These are phyloP conservation scores for Trichoderma harzianum DNA, from an alignment of 2,329 filamentous ascomycete genomes.

Conservation along the genomic window DNA sequence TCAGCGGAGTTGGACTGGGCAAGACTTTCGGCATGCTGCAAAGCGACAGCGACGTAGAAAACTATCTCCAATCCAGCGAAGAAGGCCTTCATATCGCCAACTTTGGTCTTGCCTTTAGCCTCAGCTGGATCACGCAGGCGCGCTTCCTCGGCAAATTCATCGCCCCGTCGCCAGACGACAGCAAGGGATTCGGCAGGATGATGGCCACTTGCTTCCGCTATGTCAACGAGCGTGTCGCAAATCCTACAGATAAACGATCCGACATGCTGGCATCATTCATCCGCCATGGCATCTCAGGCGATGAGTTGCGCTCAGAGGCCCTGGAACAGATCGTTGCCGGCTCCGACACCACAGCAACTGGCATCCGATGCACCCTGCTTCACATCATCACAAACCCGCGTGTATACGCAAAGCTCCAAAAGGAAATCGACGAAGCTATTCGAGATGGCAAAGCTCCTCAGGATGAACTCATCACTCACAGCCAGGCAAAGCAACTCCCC, in stretches of 20 bases:
- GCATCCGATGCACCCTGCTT: slow-evolving; percentile 46
- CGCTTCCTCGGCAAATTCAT: slow-evolving; percentile 29
- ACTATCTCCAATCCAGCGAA: slow-evolving; percentile 36
- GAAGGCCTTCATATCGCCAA: slow-evolving; percentile 30
- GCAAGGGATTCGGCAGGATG: slow-evolving; percentile 35
- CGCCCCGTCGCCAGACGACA: slow-evolving; percentile 28
- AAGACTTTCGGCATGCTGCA: slow-evolving; percentile 46
- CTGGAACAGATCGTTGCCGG: slow-evolving; percentile 42
- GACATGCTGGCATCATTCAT: slow-evolving; percentile 45
- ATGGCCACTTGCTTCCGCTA: slow-evolving; percentile 29
- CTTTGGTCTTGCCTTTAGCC: slow-evolving; percentile 27
- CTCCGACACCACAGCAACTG: slow-evolving; percentile 47
- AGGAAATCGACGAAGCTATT: slow-evolving; percentile 48
- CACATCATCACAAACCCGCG: slow-evolving; percentile 49
- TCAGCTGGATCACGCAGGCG: slow-evolving; percentile 30
- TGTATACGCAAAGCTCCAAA: slow-evolving; percentile 44
- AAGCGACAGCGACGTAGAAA: slow-evolving; percentile 43
- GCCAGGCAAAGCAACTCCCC: slow-evolving; percentile 38
- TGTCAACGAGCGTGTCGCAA: slow-evolving; percentile 22
- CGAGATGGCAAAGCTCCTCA: slow-evolving; percentile 34
- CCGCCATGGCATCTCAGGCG: slow-evolving; percentile 34
- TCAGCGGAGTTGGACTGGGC: slow-evolving; percentile 50
- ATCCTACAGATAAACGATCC: slow-evolving; percentile 26
- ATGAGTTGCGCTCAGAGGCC: slow-evolving; percentile 33
- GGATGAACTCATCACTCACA: slow-evolving; percentile 39